Conservation (phyloP, 192 early-diverging fungal genomes). For the Coemansia sp. region DNA sequence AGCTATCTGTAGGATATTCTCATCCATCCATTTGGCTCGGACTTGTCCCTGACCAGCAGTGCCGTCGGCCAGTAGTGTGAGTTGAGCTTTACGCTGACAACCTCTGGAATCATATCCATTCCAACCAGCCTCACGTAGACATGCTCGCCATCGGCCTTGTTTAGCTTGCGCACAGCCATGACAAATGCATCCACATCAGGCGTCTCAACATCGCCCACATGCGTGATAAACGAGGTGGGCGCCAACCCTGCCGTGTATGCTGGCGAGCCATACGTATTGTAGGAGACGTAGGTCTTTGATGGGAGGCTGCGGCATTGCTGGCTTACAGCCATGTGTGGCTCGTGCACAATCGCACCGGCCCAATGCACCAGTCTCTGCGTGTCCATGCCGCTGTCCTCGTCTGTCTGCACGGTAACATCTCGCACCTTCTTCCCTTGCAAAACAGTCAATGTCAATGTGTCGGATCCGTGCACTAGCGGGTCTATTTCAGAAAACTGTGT, state of each 20-base stretch:
- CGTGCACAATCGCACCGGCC: slow-evolving; percentile 79
- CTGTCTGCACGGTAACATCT: neutral
- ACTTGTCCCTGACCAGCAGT: slow-evolving; percentile 54
- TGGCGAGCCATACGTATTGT: slow-evolving; percentile 64
- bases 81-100: slow-evolving; percentile 70
- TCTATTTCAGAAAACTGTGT: slow-evolving; percentile 61
- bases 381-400: slow-evolving; percentile 4
- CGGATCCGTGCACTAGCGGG: slow-evolving; percentile 52
- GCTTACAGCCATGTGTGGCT: slow-evolving; percentile 65
- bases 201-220: slow-evolving; percentile 61
- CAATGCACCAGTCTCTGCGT: slow-evolving; percentile 67
- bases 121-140: slow-evolving; percentile 46
- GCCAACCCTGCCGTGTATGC: slow-evolving; percentile 59
- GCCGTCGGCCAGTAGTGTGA: slow-evolving; percentile 74
- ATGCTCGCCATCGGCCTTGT: slow-evolving; percentile 48
- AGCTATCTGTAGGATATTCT: slow-evolving; percentile 1
- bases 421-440: slow-evolving; percentile 64
- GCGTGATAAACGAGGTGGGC: slow-evolving; percentile 66
- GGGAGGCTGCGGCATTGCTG: slow-evolving; percentile 65
- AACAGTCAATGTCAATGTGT: slow-evolving; percentile 52
- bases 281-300: slow-evolving; percentile 62
- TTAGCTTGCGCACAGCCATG: slow-evolving; percentile 49
- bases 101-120: slow-evolving; percentile 56
- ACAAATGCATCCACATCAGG: slow-evolving; percentile 62
- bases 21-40: slow-evolving; percentile 53